Evolutionary conservation across 257 asterid genomes (phyloP), one percentile per base, ranked within the genome.

Genomic region (Nicotiana otophora): DNA sequence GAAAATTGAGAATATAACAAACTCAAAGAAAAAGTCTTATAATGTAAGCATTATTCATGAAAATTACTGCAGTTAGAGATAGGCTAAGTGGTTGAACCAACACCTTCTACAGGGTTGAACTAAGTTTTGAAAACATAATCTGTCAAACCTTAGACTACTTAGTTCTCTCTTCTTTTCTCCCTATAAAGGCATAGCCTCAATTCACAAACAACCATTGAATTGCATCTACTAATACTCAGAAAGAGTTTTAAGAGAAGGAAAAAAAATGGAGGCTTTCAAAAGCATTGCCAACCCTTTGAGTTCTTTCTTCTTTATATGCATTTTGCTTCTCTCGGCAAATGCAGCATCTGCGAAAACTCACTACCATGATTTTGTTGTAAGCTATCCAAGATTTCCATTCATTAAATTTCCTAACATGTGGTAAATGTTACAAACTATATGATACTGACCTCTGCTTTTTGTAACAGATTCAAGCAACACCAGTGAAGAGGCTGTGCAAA

Each of bases 401-500:
- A 6, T 58, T 65, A 4, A 23, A 23, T 54, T 48, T 12, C 0
- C 4, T 19, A 12, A 4, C n/a, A 1, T 67, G 19, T 36, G 19
- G 6, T 11, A 3, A 19, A 14, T 17, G 17, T 31, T 11, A 1
- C 1, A n/a, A 57, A 31, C 28, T 19, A 3, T 3, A 42, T 0
- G 20, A 33, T 34, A n/a, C 39, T 60, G 15, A 60, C 0, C 15
- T 61, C n/a, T 78, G 72, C 20, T 60, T 11, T 14, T 23, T 64
- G 77, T 54, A 84, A 85, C 81, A 95, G 99, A 82, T 95, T 78
- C 93, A 90, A 90, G 97, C 95, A 78, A 90, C 92, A 7, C 83
- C 87, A 81, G 97, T 95, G 97, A 95, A 88, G 91, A 93, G 98
- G 93, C 93, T 91, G 92, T 93, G 97, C 94, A 91, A 90, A 9